Conservation (phyloP, 2,329 filamentous ascomycete genomes). For the Colletotrichum karsti region DNA sequence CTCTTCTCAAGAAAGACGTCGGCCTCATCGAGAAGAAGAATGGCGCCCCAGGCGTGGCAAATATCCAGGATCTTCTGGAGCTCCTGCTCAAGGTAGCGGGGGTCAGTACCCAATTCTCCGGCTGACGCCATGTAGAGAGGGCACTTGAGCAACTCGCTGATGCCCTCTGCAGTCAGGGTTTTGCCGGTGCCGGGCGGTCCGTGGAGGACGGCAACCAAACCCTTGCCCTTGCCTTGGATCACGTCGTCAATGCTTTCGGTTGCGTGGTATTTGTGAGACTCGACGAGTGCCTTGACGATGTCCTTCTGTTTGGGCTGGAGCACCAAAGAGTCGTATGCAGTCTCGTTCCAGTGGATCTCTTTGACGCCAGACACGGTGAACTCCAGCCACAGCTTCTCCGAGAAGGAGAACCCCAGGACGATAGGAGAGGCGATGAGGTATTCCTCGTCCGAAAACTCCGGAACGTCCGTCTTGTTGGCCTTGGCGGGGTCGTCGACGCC, state of each 20-base stretch:
- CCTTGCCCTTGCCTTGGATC: conserved; percentile 85
- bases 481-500: conserved; percentile 34
- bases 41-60: conserved; percentile 86
- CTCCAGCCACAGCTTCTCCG: conserved; percentile 90
- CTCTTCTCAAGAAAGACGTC: conserved; percentile 87
- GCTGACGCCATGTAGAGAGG: conserved; percentile 25
- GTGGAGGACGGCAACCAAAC: conserved; percentile 83
- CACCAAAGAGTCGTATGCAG: conserved; percentile 84
- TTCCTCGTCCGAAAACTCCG: conserved; percentile 81
- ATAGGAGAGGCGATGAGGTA: conserved; percentile 85
- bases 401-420: conserved; percentile 87
- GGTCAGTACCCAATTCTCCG: conserved; percentile 63
- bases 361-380: conserved; percentile 82
- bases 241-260: conserved; percentile 85
- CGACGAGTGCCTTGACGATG: conserved; percentile 82
- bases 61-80: conserved; percentile 88
- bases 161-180: conserved; percentile 23
- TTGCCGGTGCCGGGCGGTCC: conserved; percentile 86
- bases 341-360: conserved; percentile 86
- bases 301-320: conserved; percentile 69
- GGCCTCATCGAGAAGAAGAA: conserved; percentile 85
- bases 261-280: conserved; percentile 84
- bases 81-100: conserved; percentile 76
- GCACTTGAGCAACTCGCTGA: conserved; percentile 22
- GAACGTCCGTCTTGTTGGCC: conserved; percentile 43